Conservation (phyloP, 2,329 filamentous ascomycete species). For the Epichloe elymi region DNA sequence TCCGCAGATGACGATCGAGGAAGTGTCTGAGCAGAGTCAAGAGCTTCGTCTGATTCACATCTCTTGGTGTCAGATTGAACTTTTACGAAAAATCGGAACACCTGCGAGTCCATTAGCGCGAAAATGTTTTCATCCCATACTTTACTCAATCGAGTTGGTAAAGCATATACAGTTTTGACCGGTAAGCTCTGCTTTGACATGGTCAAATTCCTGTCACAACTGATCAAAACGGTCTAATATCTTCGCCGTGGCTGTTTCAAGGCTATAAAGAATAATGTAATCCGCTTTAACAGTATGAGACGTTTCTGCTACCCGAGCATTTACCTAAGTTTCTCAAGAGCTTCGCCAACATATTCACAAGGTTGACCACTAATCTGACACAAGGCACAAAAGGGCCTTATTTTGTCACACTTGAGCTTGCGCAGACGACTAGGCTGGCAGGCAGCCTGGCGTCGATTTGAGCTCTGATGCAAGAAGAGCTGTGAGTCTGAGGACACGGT, state of each 20-base stretch:
- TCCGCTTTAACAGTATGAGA: too few relatives aligned
- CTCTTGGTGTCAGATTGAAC: not conserved
- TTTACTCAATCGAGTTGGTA: not conserved
- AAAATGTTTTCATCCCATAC: too few relatives aligned
- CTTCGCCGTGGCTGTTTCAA: conserved; percentile 9
- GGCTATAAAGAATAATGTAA: not conserved
- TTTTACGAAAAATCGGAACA: not conserved
- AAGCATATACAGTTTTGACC: not conserved
- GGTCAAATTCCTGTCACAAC: conserved; percentile 8
- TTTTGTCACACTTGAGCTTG: conserved; percentile 8
- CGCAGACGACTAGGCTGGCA: conserved; percentile 9
- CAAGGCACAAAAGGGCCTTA: conserved; percentile 8
- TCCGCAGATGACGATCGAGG: conserved; percentile 3
- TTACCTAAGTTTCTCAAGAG: conserved; percentile 9
- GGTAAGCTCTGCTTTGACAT: conserved; percentile 3
- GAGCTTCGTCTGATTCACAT: not conserved
- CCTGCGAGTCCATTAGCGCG: not conserved
- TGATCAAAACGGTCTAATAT: conserved; percentile 9
- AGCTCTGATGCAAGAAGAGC: not conserved
- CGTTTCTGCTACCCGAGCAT: too few relatives aligned
- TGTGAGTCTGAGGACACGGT: not conserved
- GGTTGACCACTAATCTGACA: conserved; percentile 7
- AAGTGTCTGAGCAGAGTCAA: not conserved
- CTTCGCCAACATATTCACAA: conserved; percentile 10
- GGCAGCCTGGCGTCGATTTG: conserved; percentile 9